Base-by-base conservation (phyloP, 1,284 basidiomycete species). In the Stygiomarasmius scandens region DNA sequence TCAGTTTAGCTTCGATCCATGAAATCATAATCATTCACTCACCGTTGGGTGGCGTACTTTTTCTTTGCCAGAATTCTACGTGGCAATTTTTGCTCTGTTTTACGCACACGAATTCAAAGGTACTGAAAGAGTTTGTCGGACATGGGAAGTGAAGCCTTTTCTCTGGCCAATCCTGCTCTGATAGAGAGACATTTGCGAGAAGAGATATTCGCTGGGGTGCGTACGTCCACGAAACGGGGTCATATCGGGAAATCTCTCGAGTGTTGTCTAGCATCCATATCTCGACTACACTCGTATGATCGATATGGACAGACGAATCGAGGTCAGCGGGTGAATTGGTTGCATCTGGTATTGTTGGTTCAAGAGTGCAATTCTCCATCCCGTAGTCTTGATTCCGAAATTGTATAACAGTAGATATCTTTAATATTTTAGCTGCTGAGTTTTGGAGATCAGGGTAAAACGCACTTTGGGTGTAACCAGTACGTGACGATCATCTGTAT, bases 331-430 rank as follows among this genome's bases (percentile, higher is more conserved):
- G 29, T 6, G 29, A 32, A 32, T 32, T 32, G 5, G 6, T 57
- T 11, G 19, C 32, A 11, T 58, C 52, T n/a, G 63, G 64, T 16
- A 63, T 25, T 12, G 49, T 47, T 10, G 55, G 46, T n/a, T 58
- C 49, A 20, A 66, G 45, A 2, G 52, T 51, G 43, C 65, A 66
- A 23, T 50, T 46, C 52, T 66, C 64, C 61, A 66, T 64, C 12
- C 58, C 65, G 53, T 55, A 66, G 50, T 66, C 64, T 19, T 63
- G 57, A 43, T 60, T 57, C 9, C 58, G 61, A 50, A 66, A 63
- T 22, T 65, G 65, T 5, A 59, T 48, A 10, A 65, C 49, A 19
- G 64, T 64, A 14, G 65, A 61, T 34, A 56, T 49, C 65, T 65
- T 6, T 12, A 32, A 32, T 32, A 12, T 12, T 25, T 55, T 34